Base-by-base conservation (phyloP, 495 filamentous ascomycete species). In the Podospora sp. region DNA sequence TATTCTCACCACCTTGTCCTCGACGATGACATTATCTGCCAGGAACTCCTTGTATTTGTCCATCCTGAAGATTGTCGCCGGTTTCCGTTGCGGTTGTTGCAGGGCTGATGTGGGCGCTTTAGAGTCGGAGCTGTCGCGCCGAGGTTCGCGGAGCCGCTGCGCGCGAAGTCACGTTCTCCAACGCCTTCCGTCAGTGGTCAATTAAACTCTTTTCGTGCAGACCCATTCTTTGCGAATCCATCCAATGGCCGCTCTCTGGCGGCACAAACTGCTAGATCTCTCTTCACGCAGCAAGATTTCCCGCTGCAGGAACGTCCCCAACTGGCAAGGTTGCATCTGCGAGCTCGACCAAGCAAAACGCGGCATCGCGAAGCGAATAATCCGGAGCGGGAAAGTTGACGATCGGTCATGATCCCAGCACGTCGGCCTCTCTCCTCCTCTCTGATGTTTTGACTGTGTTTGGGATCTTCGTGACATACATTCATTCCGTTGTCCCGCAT, bases 1-100 rank as follows among this genome's bases (percentile, higher is more conserved):
- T 46, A 35, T 35, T 76, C 88, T 66, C 80, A 94, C 93, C 67
- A 90, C 83, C 64, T 87, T 88, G 58, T 87, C 86, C 74, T 96
- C 92, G 68, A 86, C 90, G 73, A 97, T 81, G 51, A 97, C 86
- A 75, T 85, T 86, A 63, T 88, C 86, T 6, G 90, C 90, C 21
- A 97, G 82, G 73, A 88, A 94, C 50, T 83, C 85, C 69, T 84
- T 89, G 72, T 90, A 90, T 67, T 89, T 86, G 0, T 80, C 78
- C 81, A 83, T 83, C n/a, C 68, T 75, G 65, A 63, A 25, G 22
- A 24, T 46, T n/a, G 29, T n/a, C 24, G 24, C 24, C 20, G n/a
- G 29, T 26, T 25, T 20, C 29, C 29, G 29, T 33, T 8, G 4
- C 8, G 5, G 59, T 2, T 5, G n/a, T 11, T 63, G 14, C 21